Base-by-base conservation (phyloP, 2,329 filamentous ascomycete species). In the Periconia macrospinosa region DNA sequence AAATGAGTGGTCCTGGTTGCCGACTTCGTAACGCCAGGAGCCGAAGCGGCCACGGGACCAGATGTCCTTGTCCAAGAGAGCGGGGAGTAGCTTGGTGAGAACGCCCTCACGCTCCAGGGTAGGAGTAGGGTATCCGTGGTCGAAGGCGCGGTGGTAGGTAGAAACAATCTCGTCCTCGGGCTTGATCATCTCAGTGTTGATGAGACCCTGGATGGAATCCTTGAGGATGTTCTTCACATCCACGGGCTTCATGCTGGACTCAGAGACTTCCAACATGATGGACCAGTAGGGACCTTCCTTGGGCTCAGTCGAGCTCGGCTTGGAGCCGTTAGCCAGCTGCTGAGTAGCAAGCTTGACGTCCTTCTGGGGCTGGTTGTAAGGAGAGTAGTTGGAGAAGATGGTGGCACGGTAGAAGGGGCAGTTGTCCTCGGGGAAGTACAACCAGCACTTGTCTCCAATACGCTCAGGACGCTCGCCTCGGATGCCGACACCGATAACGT, bases 341-440 rank as follows among this genome's bases (percentile, higher is more conserved):
- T 91, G 79, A 19, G 94, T 97, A 40, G 92, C 86, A 52, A 99
- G 86, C 83, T 96, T 94, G 72, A 83, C 87, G 53, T 88, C 86
- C 55, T 86, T 82, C 62, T 90, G 81, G 33, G 94, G 94, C 81
- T 97, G 94, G 83, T 99, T 99, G 86, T 96, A 87, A 49, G 93
- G 94, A 19, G 94, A 97, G 85, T 99, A 99, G 86, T 99, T 99
- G 78, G 93, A 97, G 86, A 99, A 99, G 81, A 99, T 97, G 72
- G 94, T 99, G 71, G 94, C 94, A 67, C 94, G 91, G 84, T 99
- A 99, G 84, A 99, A 99, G 74, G 92, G 92, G 83, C 92, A 97
- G 84, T 99, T 89, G 77, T 96, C 89, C 78, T 99, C 94, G 59
- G 94, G 94, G 86, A 97, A 99, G 86, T 99, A 99, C 63, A 99